A percentile compares a stretch with the other conserved stretches of the same genome.
These are phyloP conservation scores for Lentinula edodes DNA, from an alignment of 768 basidiomycete genomes.

Conservation along the genomic window DNA sequence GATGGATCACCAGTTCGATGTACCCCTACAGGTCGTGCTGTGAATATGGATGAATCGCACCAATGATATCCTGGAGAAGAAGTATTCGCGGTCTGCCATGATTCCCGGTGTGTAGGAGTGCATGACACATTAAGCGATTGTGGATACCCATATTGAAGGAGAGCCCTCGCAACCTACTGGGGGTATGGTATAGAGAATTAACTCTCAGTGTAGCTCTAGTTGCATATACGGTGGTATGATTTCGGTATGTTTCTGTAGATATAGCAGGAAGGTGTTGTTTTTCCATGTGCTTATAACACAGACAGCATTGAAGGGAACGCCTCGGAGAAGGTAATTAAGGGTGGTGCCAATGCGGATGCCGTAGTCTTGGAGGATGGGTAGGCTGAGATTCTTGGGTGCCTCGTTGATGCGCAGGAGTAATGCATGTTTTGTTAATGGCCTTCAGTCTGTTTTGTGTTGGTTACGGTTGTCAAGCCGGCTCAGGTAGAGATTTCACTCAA, in stretches of 20 bases:
- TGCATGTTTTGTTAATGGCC: constrained; percentile 18
- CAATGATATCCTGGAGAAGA: neutral
- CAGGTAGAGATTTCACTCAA: too few species aligned
- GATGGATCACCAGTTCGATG: neutral
- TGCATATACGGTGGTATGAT: constrained; percentile 18
- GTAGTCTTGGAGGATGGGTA: constrained; percentile 17
- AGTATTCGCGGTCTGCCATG: neutral
- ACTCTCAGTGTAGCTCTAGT: constrained; percentile 4
- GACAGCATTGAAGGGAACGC: constrained; percentile 17
- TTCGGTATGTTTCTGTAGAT: constrained; percentile 15
- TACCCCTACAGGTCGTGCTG: too few species aligned
- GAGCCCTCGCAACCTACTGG: neutral
- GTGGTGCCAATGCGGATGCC: constrained; percentile 21
- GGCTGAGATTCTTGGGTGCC: constrained; percentile 1
- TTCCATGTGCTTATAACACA: constrained; percentile 18
- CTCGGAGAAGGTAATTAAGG: constrained; percentile 17
- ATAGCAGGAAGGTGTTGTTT: constrained; percentile 14
- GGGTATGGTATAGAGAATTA: constrained; percentile 7
- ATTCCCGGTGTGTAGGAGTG: neutral
- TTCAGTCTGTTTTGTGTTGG: neutral
- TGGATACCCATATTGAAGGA: neutral
- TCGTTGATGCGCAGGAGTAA: constrained; percentile 12
- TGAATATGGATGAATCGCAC: too few species aligned
- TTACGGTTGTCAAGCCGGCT: too few species aligned
- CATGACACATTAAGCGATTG: neutral